Base-by-base conservation (phyloP, 768 basidiomycete genomes). In the Goffeauzyma gilvescens region DNA sequence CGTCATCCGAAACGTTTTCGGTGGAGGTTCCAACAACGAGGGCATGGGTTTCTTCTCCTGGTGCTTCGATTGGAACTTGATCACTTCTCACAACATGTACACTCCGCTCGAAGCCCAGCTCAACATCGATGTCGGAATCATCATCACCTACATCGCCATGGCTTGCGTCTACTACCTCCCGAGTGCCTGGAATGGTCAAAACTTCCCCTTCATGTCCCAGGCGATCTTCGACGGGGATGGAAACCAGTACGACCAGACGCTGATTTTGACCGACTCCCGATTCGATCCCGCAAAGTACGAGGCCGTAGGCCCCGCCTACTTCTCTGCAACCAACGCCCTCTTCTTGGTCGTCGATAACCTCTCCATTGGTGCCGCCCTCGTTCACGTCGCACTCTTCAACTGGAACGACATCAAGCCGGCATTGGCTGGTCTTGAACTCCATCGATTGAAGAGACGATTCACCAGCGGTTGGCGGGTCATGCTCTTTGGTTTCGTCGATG, bases 201-300 rank as follows among this genome's bases (percentile, higher is more conserved):
- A 37, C 17, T 65, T 68, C 57, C 49, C 65, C 15, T 36, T 68
- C 67, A 28, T 61, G 49, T 51, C 50, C 44, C 46, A 64, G 28
- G 49, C 44, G 17, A 50, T 52, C 26, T 73, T 63, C 38, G 69
- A 71, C 53, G 68, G 67, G 42, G 65, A 61, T 2, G 72, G 71
- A 42, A 68, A 66, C 14, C 59, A 66, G 1, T 76, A 71, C 57
- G 61, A 73, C 48, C 66, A 72, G 28, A 47, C 54, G 5, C 59
- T 62, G 12, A 67, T 76, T 24, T 52, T 73, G 17, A 66, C 55
- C 18, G 60, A 68, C 14, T 42, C 63, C 23, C 64, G 62, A 2
- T 61, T 75, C 40, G 62, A 72, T 46, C 38, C 63, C 18, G 64
- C 59, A 2, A 69, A 68, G 12, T 76, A 74, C 55, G 56, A 66